Conservation (phyloP, 2,329 filamentous ascomycete genomes). For the Colletotrichum noveboracense region DNA sequence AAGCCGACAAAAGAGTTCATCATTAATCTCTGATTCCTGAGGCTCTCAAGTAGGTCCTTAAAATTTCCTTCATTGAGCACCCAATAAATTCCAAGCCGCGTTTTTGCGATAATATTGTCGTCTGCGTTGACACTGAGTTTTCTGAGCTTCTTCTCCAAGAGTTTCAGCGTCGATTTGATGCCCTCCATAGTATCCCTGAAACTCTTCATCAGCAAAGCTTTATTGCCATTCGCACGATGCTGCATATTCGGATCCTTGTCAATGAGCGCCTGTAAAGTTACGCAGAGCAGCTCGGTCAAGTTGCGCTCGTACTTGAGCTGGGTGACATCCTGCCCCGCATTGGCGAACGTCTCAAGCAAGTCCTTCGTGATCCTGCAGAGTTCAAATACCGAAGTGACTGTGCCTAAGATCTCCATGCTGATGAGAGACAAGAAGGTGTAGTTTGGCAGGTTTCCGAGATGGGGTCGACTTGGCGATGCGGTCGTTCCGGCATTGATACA, state of each 20-base stretch:
- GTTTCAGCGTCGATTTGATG: not conserved
- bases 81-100: not conserved
- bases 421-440: not conserved
- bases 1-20: not conserved
- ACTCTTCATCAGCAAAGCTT: too few relatives aligned
- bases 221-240: too few relatives aligned
- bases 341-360: not conserved
- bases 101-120: not conserved
- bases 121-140: not conserved
- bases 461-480: not conserved
- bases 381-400: not conserved
- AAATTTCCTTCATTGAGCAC: not conserved
- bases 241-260: not conserved
- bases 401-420: not conserved
- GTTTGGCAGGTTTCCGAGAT: not conserved
- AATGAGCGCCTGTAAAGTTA: not conserved
- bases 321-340: not conserved
- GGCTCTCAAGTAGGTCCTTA: not conserved
- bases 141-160: not conserved
- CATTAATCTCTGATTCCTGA: not conserved
- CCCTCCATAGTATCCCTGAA: not conserved
- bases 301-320: not conserved
- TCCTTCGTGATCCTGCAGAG: not conserved
- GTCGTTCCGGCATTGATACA: not conserved
- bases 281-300: not conserved